Conservation (phyloP, 768 basidiomycete species). For the Tylopilus sp. region DNA sequence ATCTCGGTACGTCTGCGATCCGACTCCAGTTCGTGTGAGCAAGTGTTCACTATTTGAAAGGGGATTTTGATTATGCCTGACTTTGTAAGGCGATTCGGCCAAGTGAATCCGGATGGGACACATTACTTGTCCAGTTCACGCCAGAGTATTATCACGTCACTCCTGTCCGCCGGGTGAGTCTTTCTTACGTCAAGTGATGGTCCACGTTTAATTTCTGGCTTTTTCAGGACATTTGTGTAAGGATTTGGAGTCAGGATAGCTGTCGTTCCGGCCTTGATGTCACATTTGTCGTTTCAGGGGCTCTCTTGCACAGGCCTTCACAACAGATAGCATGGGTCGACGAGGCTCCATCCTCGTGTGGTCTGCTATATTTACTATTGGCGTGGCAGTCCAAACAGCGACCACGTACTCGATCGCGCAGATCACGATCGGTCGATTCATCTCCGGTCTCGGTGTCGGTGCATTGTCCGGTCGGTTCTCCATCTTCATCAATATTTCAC, state of each 20-base stretch:
- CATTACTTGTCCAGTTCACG: slow-evolving; percentile 16
- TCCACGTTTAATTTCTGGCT: neutral
- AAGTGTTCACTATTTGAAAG: neutral
- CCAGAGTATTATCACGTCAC: slow-evolving; percentile 17
- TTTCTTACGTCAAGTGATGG: neutral
- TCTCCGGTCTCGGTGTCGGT: slow-evolving; percentile 14
- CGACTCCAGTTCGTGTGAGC: neutral
- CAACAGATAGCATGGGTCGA: slow-evolving; percentile 16
- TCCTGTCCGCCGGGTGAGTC: slow-evolving; percentile 13
- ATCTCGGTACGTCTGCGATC: slow-evolving; percentile 8
- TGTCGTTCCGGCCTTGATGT: neutral
- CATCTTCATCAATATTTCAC: neutral
- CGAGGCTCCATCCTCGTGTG: slow-evolving; percentile 12
- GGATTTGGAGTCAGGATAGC: neutral
- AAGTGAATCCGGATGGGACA: slow-evolving; percentile 7
- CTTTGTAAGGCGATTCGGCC: slow-evolving; percentile 11
- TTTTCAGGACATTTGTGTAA: slow-evolving; percentile 14
- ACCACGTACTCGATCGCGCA: slow-evolving; percentile 12
- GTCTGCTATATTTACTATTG: slow-evolving; percentile 13
- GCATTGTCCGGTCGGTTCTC: slow-evolving; percentile 9
- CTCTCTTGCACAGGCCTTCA: slow-evolving; percentile 56
- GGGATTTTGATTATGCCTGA: slow-evolving; percentile 17
- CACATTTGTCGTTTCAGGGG: slow-evolving; percentile 35
- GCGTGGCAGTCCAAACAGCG: slow-evolving; percentile 13
- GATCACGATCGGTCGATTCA: slow-evolving; percentile 12